A percentile compares a stretch with the other conserved stretches of the same genome.
Conservation (phyloP, 768 basidiomycete genomes). For the Boletus bicolor region DNA sequence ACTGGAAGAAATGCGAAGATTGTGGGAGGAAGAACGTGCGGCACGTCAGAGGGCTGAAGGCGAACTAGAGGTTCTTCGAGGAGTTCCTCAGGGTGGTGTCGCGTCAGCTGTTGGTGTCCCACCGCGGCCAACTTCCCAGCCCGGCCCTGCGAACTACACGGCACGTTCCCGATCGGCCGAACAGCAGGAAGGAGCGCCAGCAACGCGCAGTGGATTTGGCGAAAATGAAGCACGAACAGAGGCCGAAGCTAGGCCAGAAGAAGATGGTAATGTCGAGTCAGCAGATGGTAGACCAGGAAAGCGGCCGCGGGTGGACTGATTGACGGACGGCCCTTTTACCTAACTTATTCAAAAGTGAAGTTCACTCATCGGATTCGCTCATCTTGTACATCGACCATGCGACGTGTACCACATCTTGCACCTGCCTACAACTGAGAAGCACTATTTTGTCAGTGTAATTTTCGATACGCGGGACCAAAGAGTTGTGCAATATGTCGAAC, state of each 20-base stretch:
- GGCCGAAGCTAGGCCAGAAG: slow-evolving; percentile 18
- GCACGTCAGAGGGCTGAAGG: slow-evolving; percentile 56
- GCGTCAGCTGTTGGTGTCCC: background rate
- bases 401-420: slow-evolving; percentile 8
- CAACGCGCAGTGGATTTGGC: slow-evolving; percentile 9
- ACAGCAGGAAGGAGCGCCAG: slow-evolving; percentile 18
- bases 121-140: slow-evolving; percentile 20
- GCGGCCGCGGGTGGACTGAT: slow-evolving; percentile 33
- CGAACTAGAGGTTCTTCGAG: slow-evolving; percentile 59
- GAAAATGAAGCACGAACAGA: slow-evolving; percentile 24
- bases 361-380: slow-evolving; percentile 8
- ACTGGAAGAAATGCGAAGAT: slow-evolving; percentile 74
- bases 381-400: slow-evolving; percentile 8
- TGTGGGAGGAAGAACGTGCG: slow-evolving; percentile 76
- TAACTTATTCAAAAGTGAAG: slow-evolving; percentile 20
- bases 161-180: slow-evolving; percentile 30
- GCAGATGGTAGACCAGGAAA: slow-evolving; percentile 29
- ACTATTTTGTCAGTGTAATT: too few relatives aligned
- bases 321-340: background rate
- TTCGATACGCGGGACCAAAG: too few relatives aligned
- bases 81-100: slow-evolving; percentile 25
- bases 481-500: too few relatives aligned
- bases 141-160: slow-evolving; percentile 8
- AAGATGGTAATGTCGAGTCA: slow-evolving; percentile 10
- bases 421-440: background rate